Evolutionary conservation across 202 grass and related monocot genomes (phyloP), one percentile per base, ranked within the genome.

Genomic region (Schoenoplectus tabernaemontani): DNA sequence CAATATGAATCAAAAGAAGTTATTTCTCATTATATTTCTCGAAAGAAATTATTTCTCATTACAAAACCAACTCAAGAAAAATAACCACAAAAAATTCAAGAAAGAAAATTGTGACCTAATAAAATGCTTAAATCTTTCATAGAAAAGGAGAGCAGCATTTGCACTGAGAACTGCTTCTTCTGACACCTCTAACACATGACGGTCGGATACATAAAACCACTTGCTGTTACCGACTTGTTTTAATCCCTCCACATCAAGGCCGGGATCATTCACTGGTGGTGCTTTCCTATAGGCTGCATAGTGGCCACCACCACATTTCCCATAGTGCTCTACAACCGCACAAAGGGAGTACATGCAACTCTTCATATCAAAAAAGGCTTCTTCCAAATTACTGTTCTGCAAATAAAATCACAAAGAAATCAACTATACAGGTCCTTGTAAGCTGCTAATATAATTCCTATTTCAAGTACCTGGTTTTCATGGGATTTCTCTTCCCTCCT

Each of bases 141-240:
- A 99, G 83, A 99, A 99, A 84, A 95, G 91, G 10, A 99, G 84
- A 13, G 84, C 93, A 61, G 88, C 92, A 67, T 99, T 86, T 7
- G 90, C 92, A 59, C 78, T 79, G 65, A 99, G 84, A 82, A 99
- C 88, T 44, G 82, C 68, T 58, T 66, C 88, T 78, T 86, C 90
- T 23, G 96, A 86, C 48, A 91, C 90, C 68, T 90, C 74, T 4
- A 81, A 92, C 56, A 91, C 88, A 17, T 89, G 50, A 66, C 84
- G 75, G 26, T 98, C 96, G 1, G 96, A 98, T 32, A 95, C 80
- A 82, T 95, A 92, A 85, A 92, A 82, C 96, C 96, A 95, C 39
- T 50, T 84, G 19, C 50, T 60, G 43, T 82, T 57, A 63, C 48
- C 66, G 34, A 51, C 64, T 85, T 28, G 42, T 80, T 42, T 47